Base-by-base conservation (phyloP, 2,329 filamentous ascomycete genomes). In the Cordyceps cicadae region DNA sequence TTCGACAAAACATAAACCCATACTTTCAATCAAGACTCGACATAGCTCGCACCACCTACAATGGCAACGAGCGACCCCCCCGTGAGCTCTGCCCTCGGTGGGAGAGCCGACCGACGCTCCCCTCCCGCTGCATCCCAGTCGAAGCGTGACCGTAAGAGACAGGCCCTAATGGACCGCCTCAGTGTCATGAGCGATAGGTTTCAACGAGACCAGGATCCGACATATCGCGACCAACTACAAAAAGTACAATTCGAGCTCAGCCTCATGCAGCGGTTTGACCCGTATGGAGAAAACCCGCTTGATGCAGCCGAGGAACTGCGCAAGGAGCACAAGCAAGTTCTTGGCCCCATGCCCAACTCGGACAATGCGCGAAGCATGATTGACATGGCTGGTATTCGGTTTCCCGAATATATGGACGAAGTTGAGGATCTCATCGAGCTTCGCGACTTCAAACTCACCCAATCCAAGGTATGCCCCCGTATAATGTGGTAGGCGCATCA, bases 191-290 rank as follows among this genome's bases (percentile, higher is more conserved):
- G 87, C 59, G 85, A 88, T 59, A 86, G 87, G 66, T 93, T 96
- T 74, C 84, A 86, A 64, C 84, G 87, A 64, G 92, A 96, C 70
- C 84, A 90, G 65, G 91, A 96, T 72, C 79, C 83, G 64, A 87
- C 91, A 68, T 97, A 96, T 74, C 86, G 92, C 64, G 89, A 94
- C 66, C 91, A 97, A 74, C 82, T 97, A 2, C 88, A 94, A 69
- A 90, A 90, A 66, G 85, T 97, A n/a, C 92, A 97, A 75, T 87
- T 90, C 65, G 92, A 96, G 73, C 92, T 92, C 75, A 90, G 84
- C 62, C 81, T 96, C 51, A 90, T 96, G 66, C 87, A 91, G 72
- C 87, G 89, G 66, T 89, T 94, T 57, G 88, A 96, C 69, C 88
- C 90, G 0, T 95, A 96, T 72, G 79, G 81, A 57, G 80, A 86